Evolutionary conservation across 2,329 filamentous ascomycete species (phyloP), one percentile per base, ranked within the genome.

Genomic region (Fusarium pilosicola): DNA sequence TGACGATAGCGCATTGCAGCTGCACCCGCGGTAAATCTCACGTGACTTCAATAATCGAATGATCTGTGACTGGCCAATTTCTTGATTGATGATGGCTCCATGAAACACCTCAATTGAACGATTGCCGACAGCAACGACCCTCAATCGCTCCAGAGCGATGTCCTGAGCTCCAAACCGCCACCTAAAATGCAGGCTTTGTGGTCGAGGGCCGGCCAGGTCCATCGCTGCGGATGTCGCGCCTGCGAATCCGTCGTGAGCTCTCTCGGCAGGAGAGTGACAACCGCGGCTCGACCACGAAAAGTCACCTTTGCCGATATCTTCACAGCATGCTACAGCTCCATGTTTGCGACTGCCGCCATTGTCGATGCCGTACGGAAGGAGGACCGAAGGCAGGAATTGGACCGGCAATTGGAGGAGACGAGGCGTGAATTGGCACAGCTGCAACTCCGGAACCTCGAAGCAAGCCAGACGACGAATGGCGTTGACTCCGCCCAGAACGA

Each of bases 321-420:
- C 78, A 93, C 91, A 30, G 88, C 92, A 44, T 88, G 88, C 79
- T 94, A 93, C 78, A 91, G 91, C 32, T 89, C 90, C 39, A 87
- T 92, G 61, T 88, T 93, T 76, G 91, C 90, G 10, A 88, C 89
- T 5, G 91, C 91, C 5, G 87, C 91, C 17, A 83, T 92, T 7
- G 83, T 88, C 36, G 92, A 94, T 79, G 88, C 88, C 11, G 84
- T 85, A 34, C 80, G 83, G 36, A 93, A 94, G 79, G 85, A 89
- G 61, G 83, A 84, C 45, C 85, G 89, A 70, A 86, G 88, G 52
- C 85, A 85, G 70, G 87, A 91, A 72, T 89, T 93, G 83, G 91
- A 94, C 62, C 79, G 82, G 26, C 87, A 88, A 65, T 87, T 94
- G 73, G 86, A 88, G 34, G 84, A 88, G 60, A 86, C 88, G 12